Evolutionary conservation across 176 grass and related monocot genomes (phyloP).

Genomic region (Zea luxurians): DNA sequence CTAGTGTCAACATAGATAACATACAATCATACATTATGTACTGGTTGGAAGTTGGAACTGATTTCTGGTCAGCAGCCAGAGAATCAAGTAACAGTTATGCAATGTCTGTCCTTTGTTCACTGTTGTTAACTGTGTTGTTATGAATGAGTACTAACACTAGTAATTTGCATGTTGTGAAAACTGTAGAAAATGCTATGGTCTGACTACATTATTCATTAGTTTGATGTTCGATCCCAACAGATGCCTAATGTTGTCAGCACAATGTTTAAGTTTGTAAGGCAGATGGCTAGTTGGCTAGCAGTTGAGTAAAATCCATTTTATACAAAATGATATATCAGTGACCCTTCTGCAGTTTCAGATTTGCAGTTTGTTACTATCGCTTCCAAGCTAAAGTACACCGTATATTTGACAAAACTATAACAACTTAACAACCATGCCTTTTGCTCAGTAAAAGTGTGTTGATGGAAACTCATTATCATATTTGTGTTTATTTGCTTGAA

Average conservation of each 20-base stretch:
- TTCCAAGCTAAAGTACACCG: background rate
- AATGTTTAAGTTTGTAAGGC: background rate
- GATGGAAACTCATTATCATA: background rate
- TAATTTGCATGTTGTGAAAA: background rate
- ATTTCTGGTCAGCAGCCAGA: background rate
- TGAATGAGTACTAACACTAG: background rate
- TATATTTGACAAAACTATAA: background rate
- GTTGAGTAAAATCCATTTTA: constrained; percentile 1
- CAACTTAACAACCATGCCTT: background rate
- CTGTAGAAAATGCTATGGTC: background rate
- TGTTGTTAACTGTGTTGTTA: background rate
- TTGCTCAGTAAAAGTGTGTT: background rate
- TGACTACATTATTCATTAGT: background rate
- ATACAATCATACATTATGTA: constrained; percentile 3
- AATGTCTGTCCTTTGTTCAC: background rate
- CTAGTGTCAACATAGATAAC: background rate
- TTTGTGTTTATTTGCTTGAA: background rate
- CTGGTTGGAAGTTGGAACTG: constrained; percentile 3
- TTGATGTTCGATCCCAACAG: background rate
- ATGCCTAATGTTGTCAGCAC: background rate
- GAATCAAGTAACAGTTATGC: background rate
- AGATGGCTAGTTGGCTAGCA: constrained; percentile 1
- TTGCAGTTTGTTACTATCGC: background rate
- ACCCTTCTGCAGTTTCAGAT: background rate
- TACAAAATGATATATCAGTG: background rate